phyloP scores from a whole-genome alignment of 306 rosid genomes.

The Casuarina glauca region DNA sequence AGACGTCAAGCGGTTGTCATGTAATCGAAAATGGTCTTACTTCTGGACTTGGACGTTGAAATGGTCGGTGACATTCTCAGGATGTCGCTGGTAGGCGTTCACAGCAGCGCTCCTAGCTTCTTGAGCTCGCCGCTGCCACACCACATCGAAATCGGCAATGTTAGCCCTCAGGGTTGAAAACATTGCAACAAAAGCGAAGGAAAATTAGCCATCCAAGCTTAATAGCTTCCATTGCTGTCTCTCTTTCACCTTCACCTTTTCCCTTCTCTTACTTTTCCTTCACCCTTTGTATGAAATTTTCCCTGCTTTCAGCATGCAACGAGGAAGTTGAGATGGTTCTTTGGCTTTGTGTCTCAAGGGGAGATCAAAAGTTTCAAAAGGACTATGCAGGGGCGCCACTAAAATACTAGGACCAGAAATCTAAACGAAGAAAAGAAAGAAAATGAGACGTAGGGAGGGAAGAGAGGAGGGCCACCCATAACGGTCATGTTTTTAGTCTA shows the following conservation, averaged over 20 bases:
- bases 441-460: constrained; percentile 36
- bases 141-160: constrained; percentile 37
- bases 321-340: neutral
- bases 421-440: constrained; percentile 17
- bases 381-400: neutral
- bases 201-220: constrained; percentile 34
- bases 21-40: constrained; percentile 19
- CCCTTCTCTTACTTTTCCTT: neutral
- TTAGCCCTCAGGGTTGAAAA: constrained; percentile 32
- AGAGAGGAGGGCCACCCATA: constrained; percentile 29
- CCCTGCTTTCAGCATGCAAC: neutral
- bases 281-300: neutral
- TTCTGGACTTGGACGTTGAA: constrained; percentile 35
- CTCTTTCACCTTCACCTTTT: neutral
- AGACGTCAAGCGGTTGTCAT: neutral
- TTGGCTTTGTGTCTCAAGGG: neutral
- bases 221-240: constrained; percentile 4
- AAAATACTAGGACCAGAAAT: neutral
- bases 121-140: constrained; percentile 39
- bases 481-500: constrained; percentile 1
- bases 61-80: constrained; percentile 14
- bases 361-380: neutral
- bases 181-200: constrained; percentile 22
- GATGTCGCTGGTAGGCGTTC: constrained; percentile 33
- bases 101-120: constrained; percentile 36